Evolutionary conservation across 768 basidiomycete genomes (phyloP), one percentile per base, ranked within the genome.

Genomic region (Pisolithus orientalis): DNA sequence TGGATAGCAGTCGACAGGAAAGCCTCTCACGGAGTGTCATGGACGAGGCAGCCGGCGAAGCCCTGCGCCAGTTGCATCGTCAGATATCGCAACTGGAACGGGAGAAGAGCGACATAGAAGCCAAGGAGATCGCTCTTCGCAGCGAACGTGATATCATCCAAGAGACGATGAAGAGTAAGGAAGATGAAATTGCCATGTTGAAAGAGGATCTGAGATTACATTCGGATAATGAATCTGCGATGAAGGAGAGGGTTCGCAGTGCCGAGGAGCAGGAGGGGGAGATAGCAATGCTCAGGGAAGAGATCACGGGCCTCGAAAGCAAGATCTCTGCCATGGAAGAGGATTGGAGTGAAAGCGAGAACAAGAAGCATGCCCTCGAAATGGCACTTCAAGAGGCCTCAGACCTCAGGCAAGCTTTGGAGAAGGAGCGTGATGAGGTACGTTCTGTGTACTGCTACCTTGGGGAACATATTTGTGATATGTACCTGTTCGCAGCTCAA

Each of bases 11-110:
- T 40, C 76, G 92, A 39, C 83, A 88, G 58, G 89, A 90, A 61
- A 89, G 85, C 60, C 72, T 91, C 66, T 86, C 88, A 54, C 73
- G 84, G 17, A 88, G 90, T 56, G 70, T 94, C 39, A 94, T 95
- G 76, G 87, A 89, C 60, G 85, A 84, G 57, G 85, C 88, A 1
- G 88, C 86, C 53, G 78, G 85, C 2, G 83, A 84, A 66, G 90
- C 85, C 29, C 72, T 97, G 62, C 76, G 88, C 43, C 82, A 83
- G 69, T 76, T 96, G 42, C 90, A 97, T 61, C 69, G 77, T 5
- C 85, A 89, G 62, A 91, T 97, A 56, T 78, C 80, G 7, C 76
- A 79, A n/a, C 73, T 94, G 37, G 85, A 90, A 60, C 70, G 79
- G 40, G 87, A 88, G 69, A 82, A 77, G 65, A 65, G 59, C 10